Percentiles rank a stretch among this genome's conserved stretches.
Conservation (phyloP, 768 basidiomycete species). For the Leucogyrophana mollusca region DNA sequence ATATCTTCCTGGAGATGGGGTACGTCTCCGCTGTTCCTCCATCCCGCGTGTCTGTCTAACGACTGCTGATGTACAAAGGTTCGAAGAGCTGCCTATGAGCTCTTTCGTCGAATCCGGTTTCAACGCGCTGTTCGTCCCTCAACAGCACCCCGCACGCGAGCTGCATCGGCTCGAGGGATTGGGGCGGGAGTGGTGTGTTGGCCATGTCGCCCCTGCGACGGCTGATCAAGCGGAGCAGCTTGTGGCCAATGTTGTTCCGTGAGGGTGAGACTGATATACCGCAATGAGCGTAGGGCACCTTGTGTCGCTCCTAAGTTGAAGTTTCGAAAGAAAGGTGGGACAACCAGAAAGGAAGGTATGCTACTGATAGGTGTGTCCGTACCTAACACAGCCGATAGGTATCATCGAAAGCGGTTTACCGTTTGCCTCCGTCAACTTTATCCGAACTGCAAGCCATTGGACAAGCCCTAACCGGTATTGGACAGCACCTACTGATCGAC, state of each 20-base stretch:
- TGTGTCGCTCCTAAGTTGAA: slow-evolving; percentile 45
- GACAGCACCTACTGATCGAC: not conserved
- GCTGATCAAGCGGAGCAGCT: slow-evolving; percentile 30
- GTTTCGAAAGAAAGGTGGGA: not conserved
- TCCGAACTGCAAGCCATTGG: slow-evolving; percentile 39
- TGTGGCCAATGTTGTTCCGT: slow-evolving; percentile 41
- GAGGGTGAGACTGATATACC: slow-evolving; percentile 47
- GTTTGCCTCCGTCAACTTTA: slow-evolving; percentile 45
- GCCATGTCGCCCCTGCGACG: not conserved
- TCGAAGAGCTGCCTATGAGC: slow-evolving; percentile 97
- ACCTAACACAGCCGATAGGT: slow-evolving; percentile 52
- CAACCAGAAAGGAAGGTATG: slow-evolving; percentile 4
- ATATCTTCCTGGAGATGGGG: slow-evolving; percentile 99
- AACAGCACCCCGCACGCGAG: slow-evolving; percentile 98
- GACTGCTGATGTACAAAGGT: slow-evolving; percentile 46
- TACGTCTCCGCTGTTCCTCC: slow-evolving; percentile 34
- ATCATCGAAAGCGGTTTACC: slow-evolving; percentile 46
- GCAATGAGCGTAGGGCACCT: slow-evolving; percentile 54
- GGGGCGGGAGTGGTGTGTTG: slow-evolving; percentile 30
- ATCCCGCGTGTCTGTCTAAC: too few relatives aligned
- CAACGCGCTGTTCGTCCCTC: slow-evolving; percentile 96
- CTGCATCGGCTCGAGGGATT: slow-evolving; percentile 53
- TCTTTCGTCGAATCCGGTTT: slow-evolving; percentile 97
- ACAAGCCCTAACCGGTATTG: not conserved
- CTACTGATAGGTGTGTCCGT: slow-evolving; percentile 11